phyloP scores from a whole-genome alignment of 176 grass and related monocot genomes.

The Bolboschoenus planiculmis region DNA sequence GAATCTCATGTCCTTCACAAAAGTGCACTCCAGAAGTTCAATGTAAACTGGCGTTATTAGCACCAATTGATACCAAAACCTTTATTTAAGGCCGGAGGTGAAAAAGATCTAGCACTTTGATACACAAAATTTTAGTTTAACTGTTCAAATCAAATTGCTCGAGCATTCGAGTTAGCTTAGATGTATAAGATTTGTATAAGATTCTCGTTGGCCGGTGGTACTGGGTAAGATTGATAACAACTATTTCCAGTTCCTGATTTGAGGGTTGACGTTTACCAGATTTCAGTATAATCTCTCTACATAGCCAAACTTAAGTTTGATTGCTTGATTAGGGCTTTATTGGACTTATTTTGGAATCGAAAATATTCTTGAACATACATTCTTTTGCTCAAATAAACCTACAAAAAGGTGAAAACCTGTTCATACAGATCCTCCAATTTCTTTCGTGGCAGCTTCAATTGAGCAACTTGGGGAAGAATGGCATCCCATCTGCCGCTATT shows the following conservation, averaged over 20 bases:
- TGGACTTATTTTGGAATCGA: background rate
- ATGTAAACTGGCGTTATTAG: background rate
- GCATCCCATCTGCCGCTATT: constrained; percentile 93
- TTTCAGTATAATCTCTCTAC: background rate
- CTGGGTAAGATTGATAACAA: background rate
- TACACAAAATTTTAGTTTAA: background rate
- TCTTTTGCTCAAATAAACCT: background rate
- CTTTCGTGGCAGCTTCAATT: constrained; percentile 81
- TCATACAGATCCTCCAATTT: constrained; percentile 97
- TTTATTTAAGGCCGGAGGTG: background rate
- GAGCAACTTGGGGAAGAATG: constrained; percentile 79
- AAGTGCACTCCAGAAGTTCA: background rate
- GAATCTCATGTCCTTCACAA: background rate
- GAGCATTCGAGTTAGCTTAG: background rate
- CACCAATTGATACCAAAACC: background rate
- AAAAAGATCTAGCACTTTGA: background rate
- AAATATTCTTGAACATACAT: background rate
- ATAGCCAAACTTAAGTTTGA: background rate
- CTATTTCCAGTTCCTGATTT: background rate
- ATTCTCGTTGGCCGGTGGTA: background rate
- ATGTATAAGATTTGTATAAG: background rate
- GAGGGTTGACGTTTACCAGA: background rate
- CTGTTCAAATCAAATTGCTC: background rate
- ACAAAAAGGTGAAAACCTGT: constrained; percentile 24
- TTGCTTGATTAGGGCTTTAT: background rate